Evolutionary conservation across 176 grass and related monocot species (phyloP).

Genomic region (Hordeum marinum): DNA sequence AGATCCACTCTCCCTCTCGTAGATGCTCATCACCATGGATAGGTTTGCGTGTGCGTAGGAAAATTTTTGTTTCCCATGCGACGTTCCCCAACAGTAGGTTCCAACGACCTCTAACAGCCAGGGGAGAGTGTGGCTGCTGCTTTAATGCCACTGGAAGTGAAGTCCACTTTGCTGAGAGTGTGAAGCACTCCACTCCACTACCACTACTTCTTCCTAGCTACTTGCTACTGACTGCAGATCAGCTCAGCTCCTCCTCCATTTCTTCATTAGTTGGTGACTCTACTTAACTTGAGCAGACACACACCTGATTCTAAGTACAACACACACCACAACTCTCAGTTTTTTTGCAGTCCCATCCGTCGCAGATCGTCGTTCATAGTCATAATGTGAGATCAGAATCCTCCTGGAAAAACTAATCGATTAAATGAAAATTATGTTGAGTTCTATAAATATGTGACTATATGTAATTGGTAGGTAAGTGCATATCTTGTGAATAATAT

Average conservation of each 20-base stretch:
- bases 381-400: neutral
- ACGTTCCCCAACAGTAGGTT: too few species aligned
- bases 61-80: too few species aligned
- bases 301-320: too few species aligned
- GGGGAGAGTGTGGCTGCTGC: conserved; percentile 14
- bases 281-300: neutral
- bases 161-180: conserved; percentile 51
- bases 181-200: conserved; percentile 46
- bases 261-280: conserved; percentile 16
- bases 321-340: neutral
- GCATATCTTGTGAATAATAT: neutral
- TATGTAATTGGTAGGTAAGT: too few species aligned
- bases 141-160: conserved; percentile 50
- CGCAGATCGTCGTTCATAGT: neutral
- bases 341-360: neutral
- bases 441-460: neutral
- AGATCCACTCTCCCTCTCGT: too few species aligned
- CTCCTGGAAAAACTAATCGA: neutral
- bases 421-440: neutral
- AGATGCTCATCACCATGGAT: too few species aligned
- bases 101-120: conserved; percentile 27
- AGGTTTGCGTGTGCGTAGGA: too few species aligned
- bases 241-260: neutral
- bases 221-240: neutral
- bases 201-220: too few species aligned